Conservation (phyloP, 768 basidiomycete genomes). For the Trametes cingulata region DNA sequence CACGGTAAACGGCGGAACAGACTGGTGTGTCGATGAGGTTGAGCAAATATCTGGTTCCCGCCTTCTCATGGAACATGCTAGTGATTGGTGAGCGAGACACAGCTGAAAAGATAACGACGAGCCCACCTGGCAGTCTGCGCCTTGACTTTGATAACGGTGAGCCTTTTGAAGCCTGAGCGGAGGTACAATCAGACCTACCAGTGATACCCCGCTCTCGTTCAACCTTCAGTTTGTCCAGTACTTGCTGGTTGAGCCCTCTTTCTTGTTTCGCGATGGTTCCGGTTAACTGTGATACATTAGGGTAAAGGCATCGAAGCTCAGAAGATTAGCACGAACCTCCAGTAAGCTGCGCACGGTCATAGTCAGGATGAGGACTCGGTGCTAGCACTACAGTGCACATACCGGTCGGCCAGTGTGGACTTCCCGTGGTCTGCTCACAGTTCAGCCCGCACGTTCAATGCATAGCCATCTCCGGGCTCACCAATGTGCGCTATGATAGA, state of each 20-base stretch:
- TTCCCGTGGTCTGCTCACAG: constrained; percentile 80
- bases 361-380: constrained; percentile 1
- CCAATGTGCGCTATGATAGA: constrained; percentile 98
- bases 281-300: constrained; percentile 58
- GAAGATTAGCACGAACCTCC: constrained; percentile 51
- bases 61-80: constrained; percentile 76
- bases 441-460: not conserved
- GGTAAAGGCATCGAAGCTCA: too few relatives aligned
- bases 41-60: constrained; percentile 65
- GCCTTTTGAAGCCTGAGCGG: not conserved
- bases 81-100: constrained; percentile 15
- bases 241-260: constrained; percentile 75
- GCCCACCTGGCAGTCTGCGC: constrained; percentile 88
- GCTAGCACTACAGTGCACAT: constrained; percentile 27
- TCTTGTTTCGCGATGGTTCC: constrained; percentile 75
- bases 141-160: constrained; percentile 60
- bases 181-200: constrained; percentile 42
- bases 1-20: constrained; percentile 22
- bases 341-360: constrained; percentile 59
- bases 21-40: constrained; percentile 98
- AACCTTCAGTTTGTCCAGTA: constrained; percentile 93
- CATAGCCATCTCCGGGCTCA: constrained; percentile 27
- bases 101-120: not conserved
- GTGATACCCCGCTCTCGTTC: constrained; percentile 97
- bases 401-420: constrained; percentile 90